Conservation (phyloP, 2,329 filamentous ascomycete species). For the Fusarium nelsonii region DNA sequence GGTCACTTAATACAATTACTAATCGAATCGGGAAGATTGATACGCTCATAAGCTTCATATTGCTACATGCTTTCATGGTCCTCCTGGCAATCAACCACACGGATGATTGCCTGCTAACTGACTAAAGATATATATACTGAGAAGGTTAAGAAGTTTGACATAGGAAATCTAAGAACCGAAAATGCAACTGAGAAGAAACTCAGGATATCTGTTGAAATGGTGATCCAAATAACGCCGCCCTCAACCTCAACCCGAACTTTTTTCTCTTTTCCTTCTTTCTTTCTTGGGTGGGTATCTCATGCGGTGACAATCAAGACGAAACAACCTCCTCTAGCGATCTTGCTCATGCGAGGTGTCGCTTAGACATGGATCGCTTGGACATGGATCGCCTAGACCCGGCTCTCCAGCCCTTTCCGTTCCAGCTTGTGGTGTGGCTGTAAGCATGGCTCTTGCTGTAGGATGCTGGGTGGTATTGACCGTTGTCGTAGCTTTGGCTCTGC, state of each 20-base stretch:
- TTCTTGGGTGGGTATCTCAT: constrained; percentile 27
- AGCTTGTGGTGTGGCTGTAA: constrained; percentile 15
- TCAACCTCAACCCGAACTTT: not conserved
- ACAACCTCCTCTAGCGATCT: not conserved
- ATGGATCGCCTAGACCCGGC: constrained; percentile 30
- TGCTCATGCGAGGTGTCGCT: constrained; percentile 39
- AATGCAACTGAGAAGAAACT: constrained; percentile 16
- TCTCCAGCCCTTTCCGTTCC: constrained; percentile 23
- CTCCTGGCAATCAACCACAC: constrained; percentile 3
- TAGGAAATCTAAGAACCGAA: constrained; percentile 26
- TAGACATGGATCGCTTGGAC: constrained; percentile 31
- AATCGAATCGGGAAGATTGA: not conserved
- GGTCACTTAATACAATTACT: not conserved
- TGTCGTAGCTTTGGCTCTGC: constrained; percentile 10
- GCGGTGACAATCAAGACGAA: constrained; percentile 6
- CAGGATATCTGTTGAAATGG: constrained; percentile 12
- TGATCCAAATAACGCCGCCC: constrained; percentile 25
- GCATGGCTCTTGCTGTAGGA: constrained; percentile 13
- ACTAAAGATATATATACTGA: constrained; percentile 32
- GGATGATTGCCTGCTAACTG: constrained; percentile 11
- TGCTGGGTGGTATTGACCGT: constrained; percentile 24
- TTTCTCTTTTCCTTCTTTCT: constrained; percentile 9
- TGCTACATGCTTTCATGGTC: constrained; percentile 28
- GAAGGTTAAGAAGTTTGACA: constrained; percentile 33
- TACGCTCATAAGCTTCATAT: constrained; percentile 14